Evolutionary conservation across 208 protist species (phyloP).

Genomic region (Leishmania mexicana): DNA sequence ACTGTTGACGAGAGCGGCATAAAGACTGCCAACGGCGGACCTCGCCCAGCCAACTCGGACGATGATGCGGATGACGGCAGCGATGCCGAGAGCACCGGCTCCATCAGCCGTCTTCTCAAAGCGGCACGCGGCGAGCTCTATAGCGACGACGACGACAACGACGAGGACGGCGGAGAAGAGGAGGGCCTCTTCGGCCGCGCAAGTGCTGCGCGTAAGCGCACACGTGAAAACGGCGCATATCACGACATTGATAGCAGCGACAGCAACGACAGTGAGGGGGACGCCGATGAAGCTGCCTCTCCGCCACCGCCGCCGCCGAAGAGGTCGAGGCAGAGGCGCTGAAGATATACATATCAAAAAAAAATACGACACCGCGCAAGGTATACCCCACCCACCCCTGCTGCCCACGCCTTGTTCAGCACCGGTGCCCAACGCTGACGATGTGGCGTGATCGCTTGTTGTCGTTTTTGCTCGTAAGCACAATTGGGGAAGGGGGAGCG

Average conservation of each 20-base stretch:
- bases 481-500: neutral
- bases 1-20: constrained; percentile 61
- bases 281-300: neutral
- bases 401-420: neutral
- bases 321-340: constrained; percentile 6
- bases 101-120: constrained; percentile 28
- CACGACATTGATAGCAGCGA: constrained; percentile 36
- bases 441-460: neutral
- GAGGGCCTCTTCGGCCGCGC: constrained; percentile 3
- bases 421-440: neutral
- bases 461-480: neutral
- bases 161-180: constrained; percentile 28
- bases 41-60: constrained; percentile 13
- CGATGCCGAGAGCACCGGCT: constrained; percentile 29
- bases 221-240: constrained; percentile 10
- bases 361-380: neutral
- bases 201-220: constrained; percentile 11
- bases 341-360: neutral
- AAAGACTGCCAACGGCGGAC: constrained; percentile 27
- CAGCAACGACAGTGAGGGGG: constrained; percentile 27
- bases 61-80: constrained; percentile 28
- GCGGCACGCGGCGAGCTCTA: constrained; percentile 29
- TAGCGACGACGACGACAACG: constrained; percentile 31
- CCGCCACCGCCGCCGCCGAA: constrained; percentile 8
- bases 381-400: too few relatives aligned